Base-by-base conservation (phyloP, 2,329 filamentous ascomycete species). In the Allantophomopsis lycopodina region DNA sequence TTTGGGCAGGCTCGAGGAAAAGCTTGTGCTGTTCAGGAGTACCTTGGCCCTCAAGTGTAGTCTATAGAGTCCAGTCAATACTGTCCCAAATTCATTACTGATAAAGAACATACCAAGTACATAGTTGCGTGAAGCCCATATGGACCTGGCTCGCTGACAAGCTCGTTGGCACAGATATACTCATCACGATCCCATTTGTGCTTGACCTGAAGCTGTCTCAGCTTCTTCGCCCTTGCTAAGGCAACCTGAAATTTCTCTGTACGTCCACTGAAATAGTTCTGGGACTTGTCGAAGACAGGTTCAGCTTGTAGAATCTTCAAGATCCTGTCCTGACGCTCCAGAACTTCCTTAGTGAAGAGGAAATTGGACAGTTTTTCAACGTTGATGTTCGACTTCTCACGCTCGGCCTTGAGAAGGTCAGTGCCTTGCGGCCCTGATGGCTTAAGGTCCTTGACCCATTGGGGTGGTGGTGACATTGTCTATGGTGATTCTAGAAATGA, bases 241-340 rank as follows among this genome's bases (percentile, higher is more conserved):
- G 83, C 73, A 28, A 71, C 73, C 54, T 83, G 72, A 51, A 87
- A 77, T 37, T 76, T 70, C 45, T 83, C 79, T 18, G 73, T 67
- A 35, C 83, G 66, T 33, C 81, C 80, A 48, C 74, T 69, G 56
- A 83, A 83, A 60, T 85, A 84, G 55, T 86, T 85, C 47, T 81
- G 76, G 3, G 76, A 76, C 62, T 87, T 88, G 60, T 87, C 79
- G 48, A 88, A 87, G 41, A 85, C 69, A 39, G 73, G 71, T 42
- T 88, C 79, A 0, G 66, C 56, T 49, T 77, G 63, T 5, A 88
- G 67, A n/a, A 84, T 67, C 36, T 69, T 60, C 5, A 85, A 61
- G 20, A 88, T 67, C 17, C 62, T 63, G 2, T 70, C 60, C 50
- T 79, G 76, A 34, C 71, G 66, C 41, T 77, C 66, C 10, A 86